These are phyloP conservation scores for Penicillium sp. DNA, from an alignment of 2,329 filamentous ascomycete species.

Conservation along the genomic window DNA sequence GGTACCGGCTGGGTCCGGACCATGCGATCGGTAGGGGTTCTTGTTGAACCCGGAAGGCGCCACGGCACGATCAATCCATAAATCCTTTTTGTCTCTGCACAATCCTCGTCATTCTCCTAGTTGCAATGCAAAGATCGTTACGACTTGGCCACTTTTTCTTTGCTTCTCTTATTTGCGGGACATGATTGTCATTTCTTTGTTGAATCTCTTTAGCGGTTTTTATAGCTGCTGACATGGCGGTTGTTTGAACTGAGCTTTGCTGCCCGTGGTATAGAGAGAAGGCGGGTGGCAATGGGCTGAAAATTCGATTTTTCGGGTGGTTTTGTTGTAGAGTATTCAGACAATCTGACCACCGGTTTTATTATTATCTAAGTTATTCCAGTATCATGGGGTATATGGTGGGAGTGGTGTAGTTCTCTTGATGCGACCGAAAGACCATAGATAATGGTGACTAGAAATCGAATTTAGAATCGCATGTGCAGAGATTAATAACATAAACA, in stretches of 20 bases:
- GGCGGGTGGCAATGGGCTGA: conserved; percentile 4
- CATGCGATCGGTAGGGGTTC: conserved; percentile 26
- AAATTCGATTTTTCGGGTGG: conserved; percentile 5
- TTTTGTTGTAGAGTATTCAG: conserved; percentile 4
- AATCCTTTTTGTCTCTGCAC: conserved; percentile 28
- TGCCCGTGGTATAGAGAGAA: conserved; percentile 16
- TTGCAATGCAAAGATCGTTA: conserved; percentile 40
- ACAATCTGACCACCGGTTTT: conserved; percentile 4
- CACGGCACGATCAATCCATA: conserved; percentile 29
- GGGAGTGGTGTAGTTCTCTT: too few species aligned
- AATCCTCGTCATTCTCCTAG: conserved; percentile 28
- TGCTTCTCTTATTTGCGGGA: conserved; percentile 9
- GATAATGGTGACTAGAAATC: neutral
- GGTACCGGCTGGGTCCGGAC: conserved; percentile 38
- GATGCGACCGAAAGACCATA: neutral
- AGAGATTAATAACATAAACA: too few species aligned
- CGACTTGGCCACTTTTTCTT: conserved; percentile 31
- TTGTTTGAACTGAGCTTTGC: conserved; percentile 30
- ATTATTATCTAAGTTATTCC: neutral
- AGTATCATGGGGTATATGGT: neutral
- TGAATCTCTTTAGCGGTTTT: conserved; percentile 4
- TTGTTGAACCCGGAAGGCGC: conserved; percentile 17
- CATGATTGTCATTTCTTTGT: conserved; percentile 17
- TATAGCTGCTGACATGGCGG: conserved; percentile 17
- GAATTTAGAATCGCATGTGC: neutral